These are phyloP conservation scores for Exophiala sideris DNA, from an alignment of 2,329 filamentous ascomycete genomes.

Conservation along the genomic window DNA sequence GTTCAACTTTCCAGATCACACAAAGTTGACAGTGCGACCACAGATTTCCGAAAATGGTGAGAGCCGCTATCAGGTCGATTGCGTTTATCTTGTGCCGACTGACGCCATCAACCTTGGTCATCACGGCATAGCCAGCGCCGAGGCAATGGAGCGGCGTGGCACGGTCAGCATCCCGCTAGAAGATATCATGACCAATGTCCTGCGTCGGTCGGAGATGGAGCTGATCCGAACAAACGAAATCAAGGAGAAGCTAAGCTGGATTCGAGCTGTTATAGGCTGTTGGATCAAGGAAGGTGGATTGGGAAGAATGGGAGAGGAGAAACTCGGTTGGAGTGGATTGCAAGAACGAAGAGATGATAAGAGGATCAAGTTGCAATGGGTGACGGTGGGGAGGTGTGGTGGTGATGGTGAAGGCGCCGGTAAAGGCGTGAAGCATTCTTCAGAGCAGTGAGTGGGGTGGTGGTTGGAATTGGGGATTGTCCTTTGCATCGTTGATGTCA, in stretches of 20 bases:
- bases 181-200: conserved; percentile 25
- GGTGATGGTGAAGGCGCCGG: conserved; percentile 36
- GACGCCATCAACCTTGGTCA: conserved; percentile 44
- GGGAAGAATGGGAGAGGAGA: conserved; percentile 31
- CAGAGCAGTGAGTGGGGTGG: neutral
- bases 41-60: conserved; percentile 12
- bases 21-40: conserved; percentile 47
- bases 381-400: conserved; percentile 47
- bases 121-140: conserved; percentile 39
- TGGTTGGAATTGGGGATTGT: neutral
- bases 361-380: conserved; percentile 51
- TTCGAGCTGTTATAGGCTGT: conserved; percentile 38
- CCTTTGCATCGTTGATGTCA: neutral
- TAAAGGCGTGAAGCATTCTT: conserved; percentile 7
- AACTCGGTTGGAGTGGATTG: conserved; percentile 31
- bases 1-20: conserved; percentile 54
- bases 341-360: conserved; percentile 43
- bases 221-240: conserved; percentile 46
- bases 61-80: conserved; percentile 38
- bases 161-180: conserved; percentile 28
- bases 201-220: conserved; percentile 37
- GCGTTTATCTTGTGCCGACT: conserved; percentile 47
- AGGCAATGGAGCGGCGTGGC: conserved; percentile 35
- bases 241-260: conserved; percentile 44
- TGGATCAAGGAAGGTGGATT: conserved; percentile 33